Conservation (phyloP, 2,329 filamentous ascomycete genomes). For the Aspergillus oerlinghausenensis region DNA sequence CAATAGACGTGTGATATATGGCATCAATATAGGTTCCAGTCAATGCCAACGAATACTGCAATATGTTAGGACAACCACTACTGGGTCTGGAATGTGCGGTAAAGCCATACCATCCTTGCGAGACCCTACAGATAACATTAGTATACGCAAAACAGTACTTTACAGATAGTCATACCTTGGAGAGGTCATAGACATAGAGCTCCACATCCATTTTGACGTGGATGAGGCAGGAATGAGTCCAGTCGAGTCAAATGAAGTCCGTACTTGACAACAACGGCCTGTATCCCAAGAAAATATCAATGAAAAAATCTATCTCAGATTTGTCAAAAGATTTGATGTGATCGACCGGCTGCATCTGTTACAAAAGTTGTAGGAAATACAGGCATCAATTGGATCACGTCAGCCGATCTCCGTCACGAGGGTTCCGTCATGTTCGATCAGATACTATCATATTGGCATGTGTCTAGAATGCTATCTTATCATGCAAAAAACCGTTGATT, state of each 20-base stretch:
- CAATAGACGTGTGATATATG: slow-evolving; percentile 89
- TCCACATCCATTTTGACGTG: slow-evolving; percentile 62
- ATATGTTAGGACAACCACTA: slow-evolving; percentile 11
- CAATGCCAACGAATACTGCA: slow-evolving; percentile 53
- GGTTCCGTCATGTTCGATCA: slow-evolving; percentile 11
- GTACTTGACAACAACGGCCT: not conserved
- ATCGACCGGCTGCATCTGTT: not conserved
- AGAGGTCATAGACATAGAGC: slow-evolving; percentile 75
- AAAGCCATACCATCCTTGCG: slow-evolving; percentile 44
- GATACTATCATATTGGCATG: slow-evolving; percentile 1
- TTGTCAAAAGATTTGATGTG: not conserved
- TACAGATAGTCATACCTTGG: slow-evolving; percentile 38
- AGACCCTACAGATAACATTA: slow-evolving; percentile 42
- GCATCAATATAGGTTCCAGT: slow-evolving; percentile 76
- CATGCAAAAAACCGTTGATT: not conserved
- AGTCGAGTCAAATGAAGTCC: not conserved
- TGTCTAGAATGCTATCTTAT: not conserved
- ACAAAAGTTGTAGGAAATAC: not conserved
- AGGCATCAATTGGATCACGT: slow-evolving; percentile 26
- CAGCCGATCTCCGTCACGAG: slow-evolving; percentile 16
- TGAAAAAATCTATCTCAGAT: not conserved
- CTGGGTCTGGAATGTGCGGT: not conserved
- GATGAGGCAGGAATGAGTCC: not conserved
- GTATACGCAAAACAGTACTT: slow-evolving; percentile 16
- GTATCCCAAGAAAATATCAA: not conserved